Percentiles rank a stretch among this genome's conserved stretches.
These are phyloP conservation scores for Podospora comata DNA, from an alignment of 495 filamentous ascomycete genomes.

Conservation along the genomic window DNA sequence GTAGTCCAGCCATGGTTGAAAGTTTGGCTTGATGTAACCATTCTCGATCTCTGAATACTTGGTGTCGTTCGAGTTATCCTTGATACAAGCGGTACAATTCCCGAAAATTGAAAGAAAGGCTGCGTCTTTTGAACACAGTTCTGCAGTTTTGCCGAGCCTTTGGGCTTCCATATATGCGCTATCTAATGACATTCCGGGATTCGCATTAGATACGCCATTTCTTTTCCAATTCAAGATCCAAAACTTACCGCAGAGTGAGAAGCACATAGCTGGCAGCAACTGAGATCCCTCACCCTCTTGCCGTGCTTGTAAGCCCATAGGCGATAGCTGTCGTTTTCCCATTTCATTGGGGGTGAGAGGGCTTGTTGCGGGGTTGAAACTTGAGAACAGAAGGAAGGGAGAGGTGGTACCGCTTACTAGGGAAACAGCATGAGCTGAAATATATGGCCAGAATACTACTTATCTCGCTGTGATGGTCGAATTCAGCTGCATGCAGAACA, in stretches of 20 bases:
- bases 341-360: too few relatives aligned
- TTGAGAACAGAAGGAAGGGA: too few relatives aligned
- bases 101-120: not conserved
- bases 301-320: not conserved
- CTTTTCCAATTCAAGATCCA: not conserved
- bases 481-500: not conserved
- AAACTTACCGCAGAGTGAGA: not conserved
- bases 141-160: not conserved
- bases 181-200: not conserved
- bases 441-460: not conserved
- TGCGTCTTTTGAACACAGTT: not conserved
- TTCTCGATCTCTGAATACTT: not conserved
- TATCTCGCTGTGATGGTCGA: not conserved
- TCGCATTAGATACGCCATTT: too few relatives aligned
- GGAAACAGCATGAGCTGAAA: not conserved
- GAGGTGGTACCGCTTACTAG: too few relatives aligned
- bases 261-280: not conserved
- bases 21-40: not conserved
- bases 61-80: not conserved
- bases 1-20: not conserved
- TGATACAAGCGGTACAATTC: not conserved
- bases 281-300: not conserved
- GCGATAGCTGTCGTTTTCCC: too few relatives aligned
- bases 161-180: not conserved
- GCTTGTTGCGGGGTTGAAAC: too few relatives aligned